A percentile compares a stretch with the other conserved stretches of the same genome.
Conservation (phyloP, 345 rosid species). For the Syzygium aqueum region DNA sequence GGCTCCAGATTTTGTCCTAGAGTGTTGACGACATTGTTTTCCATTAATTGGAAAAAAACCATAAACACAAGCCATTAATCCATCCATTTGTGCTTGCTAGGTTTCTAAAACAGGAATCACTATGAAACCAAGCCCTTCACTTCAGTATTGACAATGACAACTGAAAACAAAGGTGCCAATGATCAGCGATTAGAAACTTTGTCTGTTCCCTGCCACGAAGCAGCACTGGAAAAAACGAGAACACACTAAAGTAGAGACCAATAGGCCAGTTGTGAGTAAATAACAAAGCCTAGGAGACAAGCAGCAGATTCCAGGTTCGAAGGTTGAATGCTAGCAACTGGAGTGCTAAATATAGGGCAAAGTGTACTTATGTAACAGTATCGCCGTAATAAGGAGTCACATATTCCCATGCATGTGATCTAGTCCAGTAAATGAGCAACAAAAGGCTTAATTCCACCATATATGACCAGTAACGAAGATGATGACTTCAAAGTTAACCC, state of each 20-base stretch:
- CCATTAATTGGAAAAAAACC: neutral
- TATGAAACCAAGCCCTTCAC: neutral
- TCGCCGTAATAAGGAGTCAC: neutral
- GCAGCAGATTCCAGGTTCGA: neutral
- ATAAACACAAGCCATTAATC: neutral
- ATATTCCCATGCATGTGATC: neutral
- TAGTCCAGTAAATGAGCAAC: neutral
- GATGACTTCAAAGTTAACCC: neutral
- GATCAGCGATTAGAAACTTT: neutral
- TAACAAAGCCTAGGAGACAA: neutral
- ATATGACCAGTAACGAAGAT: neutral
- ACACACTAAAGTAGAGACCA: neutral
- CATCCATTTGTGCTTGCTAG: neutral
- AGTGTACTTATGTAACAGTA: neutral
- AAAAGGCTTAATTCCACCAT: neutral
- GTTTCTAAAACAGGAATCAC: neutral
- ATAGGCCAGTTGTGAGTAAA: neutral
- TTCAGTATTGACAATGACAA: neutral
- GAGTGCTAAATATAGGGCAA: neutral
- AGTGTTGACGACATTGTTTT: neutral
- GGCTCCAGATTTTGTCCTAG: neutral
- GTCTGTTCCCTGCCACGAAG: neutral
- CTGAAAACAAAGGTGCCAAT: neutral
- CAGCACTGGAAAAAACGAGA: neutral
- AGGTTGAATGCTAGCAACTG: neutral